Conservation (phyloP, 2,329 filamentous ascomycete genomes). For the Drechslerella dactyloides region DNA sequence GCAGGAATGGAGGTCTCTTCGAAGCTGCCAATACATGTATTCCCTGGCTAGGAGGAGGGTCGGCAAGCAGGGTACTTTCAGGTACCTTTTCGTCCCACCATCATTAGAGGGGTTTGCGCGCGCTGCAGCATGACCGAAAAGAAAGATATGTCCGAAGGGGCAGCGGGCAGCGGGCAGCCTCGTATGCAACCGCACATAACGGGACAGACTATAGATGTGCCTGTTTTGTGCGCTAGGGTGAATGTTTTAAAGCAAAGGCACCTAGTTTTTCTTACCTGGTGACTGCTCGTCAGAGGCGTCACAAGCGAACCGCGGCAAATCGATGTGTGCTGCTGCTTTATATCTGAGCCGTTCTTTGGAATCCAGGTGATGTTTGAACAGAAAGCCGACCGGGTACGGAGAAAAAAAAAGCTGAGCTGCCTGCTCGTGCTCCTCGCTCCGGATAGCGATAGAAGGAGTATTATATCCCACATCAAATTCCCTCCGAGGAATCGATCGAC, state of each 20-base stretch:
- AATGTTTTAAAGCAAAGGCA: no score
- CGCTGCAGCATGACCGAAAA: neutral
- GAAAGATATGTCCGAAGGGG: neutral
- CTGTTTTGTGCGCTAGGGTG: no score
- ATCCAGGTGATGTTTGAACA: neutral
- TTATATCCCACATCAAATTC: no score
- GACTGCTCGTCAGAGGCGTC: constrained; percentile 29
- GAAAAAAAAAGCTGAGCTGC: neutral
- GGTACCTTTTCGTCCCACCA: constrained; percentile 13
- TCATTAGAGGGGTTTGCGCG: neutral
- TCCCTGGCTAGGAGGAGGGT: neutral
- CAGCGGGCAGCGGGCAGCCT: neutral
- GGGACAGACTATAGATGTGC: no score
- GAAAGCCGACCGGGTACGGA: neutral
- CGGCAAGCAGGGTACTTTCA: constrained; percentile 9
- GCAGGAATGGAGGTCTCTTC: constrained; percentile 15
- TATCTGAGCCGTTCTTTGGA: neutral
- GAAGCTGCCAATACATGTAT: constrained; percentile 9
- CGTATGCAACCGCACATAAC: no score
- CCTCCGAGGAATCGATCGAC: neutral
- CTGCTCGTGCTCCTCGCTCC: neutral
- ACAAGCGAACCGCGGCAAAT: constrained; percentile 31
- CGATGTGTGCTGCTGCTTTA: neutral
- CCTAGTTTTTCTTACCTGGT: constrained; percentile 16
- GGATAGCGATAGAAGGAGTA: neutral